Evolutionary conservation across 1,284 basidiomycete species (phyloP).

Genomic region (Xerocomus minutiporus): DNA sequence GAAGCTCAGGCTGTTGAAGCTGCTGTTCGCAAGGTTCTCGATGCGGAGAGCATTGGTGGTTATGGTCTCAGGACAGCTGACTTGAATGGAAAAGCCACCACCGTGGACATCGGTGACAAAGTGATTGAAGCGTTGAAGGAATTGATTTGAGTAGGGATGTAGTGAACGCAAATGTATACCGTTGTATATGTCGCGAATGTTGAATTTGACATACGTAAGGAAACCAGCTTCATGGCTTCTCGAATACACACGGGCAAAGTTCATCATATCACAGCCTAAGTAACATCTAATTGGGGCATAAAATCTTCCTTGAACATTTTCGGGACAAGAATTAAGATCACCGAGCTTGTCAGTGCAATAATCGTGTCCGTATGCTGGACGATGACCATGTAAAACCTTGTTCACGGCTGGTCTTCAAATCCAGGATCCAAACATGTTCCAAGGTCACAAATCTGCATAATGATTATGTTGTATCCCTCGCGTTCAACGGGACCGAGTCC

Average conservation of each 20-base stretch:
- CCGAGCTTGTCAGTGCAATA: too few relatives aligned
- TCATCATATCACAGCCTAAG: too few relatives aligned
- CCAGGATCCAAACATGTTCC: too few relatives aligned
- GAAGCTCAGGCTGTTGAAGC: conserved; percentile 83
- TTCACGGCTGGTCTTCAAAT: too few relatives aligned
- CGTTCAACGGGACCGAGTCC: conserved; percentile 6
- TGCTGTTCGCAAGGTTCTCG: conserved; percentile 87
- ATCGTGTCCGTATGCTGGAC: too few relatives aligned
- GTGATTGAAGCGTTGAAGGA: conserved; percentile 75
- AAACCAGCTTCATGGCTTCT: too few relatives aligned
- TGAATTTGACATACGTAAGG: not conserved
- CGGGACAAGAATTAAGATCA: too few relatives aligned
- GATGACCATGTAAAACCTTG: too few relatives aligned
- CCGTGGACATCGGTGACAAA: conserved; percentile 80
- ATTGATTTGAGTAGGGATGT: conserved; percentile 42
- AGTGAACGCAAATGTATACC: conserved; percentile 1
- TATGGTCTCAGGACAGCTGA: conserved; percentile 83
- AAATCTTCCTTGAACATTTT: too few relatives aligned
- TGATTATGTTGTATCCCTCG: not conserved
- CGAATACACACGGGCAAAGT: too few relatives aligned
- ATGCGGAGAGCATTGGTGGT: conserved; percentile 69
- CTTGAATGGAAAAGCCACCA: conserved; percentile 76
- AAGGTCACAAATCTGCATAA: not conserved
- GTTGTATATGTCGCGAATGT: not conserved
- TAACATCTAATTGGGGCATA: too few relatives aligned